Evolutionary conservation across 768 basidiomycete genomes (phyloP), one percentile per base, ranked within the genome.

Genomic region (Boletus insuetus): DNA sequence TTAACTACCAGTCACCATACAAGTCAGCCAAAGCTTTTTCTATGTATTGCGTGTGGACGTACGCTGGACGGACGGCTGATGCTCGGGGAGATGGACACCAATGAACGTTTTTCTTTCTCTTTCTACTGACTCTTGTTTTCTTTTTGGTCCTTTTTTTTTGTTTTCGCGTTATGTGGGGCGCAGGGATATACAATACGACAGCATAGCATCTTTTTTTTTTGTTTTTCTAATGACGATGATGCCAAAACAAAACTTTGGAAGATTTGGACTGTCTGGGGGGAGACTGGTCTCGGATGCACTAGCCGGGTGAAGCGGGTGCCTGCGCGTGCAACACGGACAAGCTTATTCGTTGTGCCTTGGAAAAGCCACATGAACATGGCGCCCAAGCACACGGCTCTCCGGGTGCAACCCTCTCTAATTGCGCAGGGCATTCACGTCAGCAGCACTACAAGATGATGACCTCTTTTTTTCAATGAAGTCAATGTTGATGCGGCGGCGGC

Each of bases 161-260:
- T 59, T 57, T 51, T 56, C 46, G 46, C 58, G 51, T 62, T 29
- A 43, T 45, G 57, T 59, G 26, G 54, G 51, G 53, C 47, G 50
- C 46, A 55, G 57, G 63, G 63, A 60, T 63, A 64, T 69, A 70
- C 66, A 59, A 56, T 70, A 70, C 54, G 66, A 68, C 56, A 63
- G 52, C 44, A 49, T 60, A 68, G 58, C 58, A 19, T 9, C 9
- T 22, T 42, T 31, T 20, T 17, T 31, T 22, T 51, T 42, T 59
- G 58, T 47, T 57, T 64, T 64, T 19, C 34, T 68, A 70, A 70
- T 66, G 58, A 72, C 58, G 52, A 68, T 52, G 55, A 62, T 46
- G 51, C 58, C 57, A 48, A 57, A 35, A 19, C 20, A 37, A 9
- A 29, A 29, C 26, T 26, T 8, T 26, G 26, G 26, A 26, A 26